Evolutionary conservation across 2,329 filamentous ascomycete genomes (phyloP).

Genomic region (Cytospora mali): DNA sequence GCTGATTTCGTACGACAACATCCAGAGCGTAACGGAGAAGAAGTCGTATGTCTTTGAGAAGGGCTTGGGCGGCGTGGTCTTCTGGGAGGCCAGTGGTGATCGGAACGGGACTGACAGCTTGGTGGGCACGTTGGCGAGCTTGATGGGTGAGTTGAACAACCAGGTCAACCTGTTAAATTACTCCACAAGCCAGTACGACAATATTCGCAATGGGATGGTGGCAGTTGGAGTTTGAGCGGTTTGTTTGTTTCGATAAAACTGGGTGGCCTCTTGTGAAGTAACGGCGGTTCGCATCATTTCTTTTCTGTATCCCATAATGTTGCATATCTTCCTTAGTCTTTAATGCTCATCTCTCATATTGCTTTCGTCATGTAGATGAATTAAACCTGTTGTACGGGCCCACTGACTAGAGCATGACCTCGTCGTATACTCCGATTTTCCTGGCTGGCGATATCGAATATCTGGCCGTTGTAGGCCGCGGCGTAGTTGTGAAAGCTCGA

Average conservation of each 20-base stretch:
- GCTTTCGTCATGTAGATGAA: neutral
- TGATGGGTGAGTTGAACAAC: conserved; percentile 52
- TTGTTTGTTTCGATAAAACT: too few species aligned
- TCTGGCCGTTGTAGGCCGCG: too few species aligned
- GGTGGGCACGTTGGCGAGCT: conserved; percentile 53
- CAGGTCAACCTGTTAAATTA: conserved; percentile 57
- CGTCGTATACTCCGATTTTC: neutral
- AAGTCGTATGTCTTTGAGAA: conserved; percentile 61
- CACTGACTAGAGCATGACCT: neutral
- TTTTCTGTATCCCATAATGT: neutral
- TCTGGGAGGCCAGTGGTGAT: conserved; percentile 82
- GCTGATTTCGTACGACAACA: conserved; percentile 72
- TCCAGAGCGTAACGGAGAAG: conserved; percentile 62
- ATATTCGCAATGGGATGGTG: conserved; percentile 47
- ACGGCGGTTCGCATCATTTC: conserved; percentile 9
- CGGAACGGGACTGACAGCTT: conserved; percentile 55
- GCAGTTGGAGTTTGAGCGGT: conserved; percentile 10
- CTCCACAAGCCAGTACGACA: conserved; percentile 60
- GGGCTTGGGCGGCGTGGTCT: conserved; percentile 75
- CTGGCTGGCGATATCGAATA: neutral
- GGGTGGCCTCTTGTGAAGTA: neutral
- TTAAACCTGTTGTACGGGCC: neutral
- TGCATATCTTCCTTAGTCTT: neutral
- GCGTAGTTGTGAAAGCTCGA: neutral
- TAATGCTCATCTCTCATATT: neutral